Evolutionary conservation across 116 monocot species (phyloP), one percentile per base, ranked within the genome.

Genomic region (Papilionanthe hybrid): DNA sequence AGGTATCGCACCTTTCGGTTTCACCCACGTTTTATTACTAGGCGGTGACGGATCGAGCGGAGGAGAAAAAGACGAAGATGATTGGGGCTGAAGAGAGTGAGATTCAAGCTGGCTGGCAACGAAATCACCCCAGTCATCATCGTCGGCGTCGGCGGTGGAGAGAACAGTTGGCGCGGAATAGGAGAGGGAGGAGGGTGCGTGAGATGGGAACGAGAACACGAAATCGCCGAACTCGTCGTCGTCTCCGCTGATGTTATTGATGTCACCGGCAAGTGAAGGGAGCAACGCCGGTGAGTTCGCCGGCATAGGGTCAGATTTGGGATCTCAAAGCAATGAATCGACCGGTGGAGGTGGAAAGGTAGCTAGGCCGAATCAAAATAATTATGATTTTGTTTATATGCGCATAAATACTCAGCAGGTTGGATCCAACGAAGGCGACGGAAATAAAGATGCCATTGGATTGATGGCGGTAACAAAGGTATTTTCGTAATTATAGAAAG

Each of bases 71-170:
- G 82, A 42, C 55, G 29, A 44, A 32, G 42, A n/a, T 27, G 27
- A 43, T 5, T n/a, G 72, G 55, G 12, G 8, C 18, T 69, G 23
- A 19, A 15, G 9, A 53, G 43, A 1, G 18, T 45, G 43, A 37
- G 83, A 79, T 75, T 68, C 83, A 30, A 55, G 42, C 32, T 32
- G 42, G 57, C 49, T 56, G 13, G 66, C 55, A 75, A 80, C 42
- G 76, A 84, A 84, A 42, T 84, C 80, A 17, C 84, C 80, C 84
- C 84, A 84, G 6, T 84, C 79, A 50, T 83, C 79, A 47, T 84
- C 84, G 12, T 79, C 45, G 5, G 29, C 75, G 42, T 20, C 48
- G 66, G 47, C 29, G 42, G 72, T 11, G 13, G 53, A 15, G 19
- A 49, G 12, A 9, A 8, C 42, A 27, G 56, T 42, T 18, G 23